Conservation (phyloP, 2,329 filamentous ascomycete genomes). For the Fusarium burgessii region DNA sequence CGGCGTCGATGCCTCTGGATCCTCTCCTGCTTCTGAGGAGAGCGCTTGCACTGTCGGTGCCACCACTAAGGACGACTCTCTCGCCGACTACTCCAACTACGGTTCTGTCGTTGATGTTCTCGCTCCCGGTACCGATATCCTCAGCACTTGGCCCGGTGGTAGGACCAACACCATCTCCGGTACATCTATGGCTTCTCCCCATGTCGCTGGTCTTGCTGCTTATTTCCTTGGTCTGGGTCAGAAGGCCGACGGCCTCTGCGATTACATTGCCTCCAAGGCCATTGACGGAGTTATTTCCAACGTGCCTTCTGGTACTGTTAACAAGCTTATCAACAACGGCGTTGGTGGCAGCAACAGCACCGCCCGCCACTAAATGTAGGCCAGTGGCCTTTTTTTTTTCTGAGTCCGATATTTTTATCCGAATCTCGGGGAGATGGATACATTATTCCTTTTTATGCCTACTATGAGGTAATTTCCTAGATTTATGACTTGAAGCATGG, state of each 20-base stretch:
- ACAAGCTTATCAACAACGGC: slow-evolving; percentile 41
- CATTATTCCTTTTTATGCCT: not conserved
- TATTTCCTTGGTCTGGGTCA: slow-evolving; percentile 55
- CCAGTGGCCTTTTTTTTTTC: not conserved
- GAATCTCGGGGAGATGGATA: slow-evolving; percentile 2
- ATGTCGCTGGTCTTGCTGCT: slow-evolving; percentile 57
- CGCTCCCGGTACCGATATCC: slow-evolving; percentile 61
- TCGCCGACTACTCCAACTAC: slow-evolving; percentile 65
- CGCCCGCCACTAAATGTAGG: not conserved
- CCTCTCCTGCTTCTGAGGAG: slow-evolving; percentile 62
- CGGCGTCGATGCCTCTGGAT: slow-evolving; percentile 56
- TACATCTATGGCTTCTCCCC: slow-evolving; percentile 60
- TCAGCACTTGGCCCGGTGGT: slow-evolving; percentile 61
- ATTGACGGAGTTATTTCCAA: slow-evolving; percentile 23
- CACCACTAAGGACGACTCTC: slow-evolving; percentile 54
- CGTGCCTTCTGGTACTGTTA: slow-evolving; percentile 27
- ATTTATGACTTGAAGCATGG: slow-evolving; percentile 24
- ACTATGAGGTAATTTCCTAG: slow-evolving; percentile 6
- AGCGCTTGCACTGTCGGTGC: slow-evolving; percentile 67
- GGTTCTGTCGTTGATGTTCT: slow-evolving; percentile 63
- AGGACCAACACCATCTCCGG: slow-evolving; percentile 57
- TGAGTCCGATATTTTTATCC: not conserved
- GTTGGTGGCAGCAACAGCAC: slow-evolving; percentile 14
- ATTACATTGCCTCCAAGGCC: slow-evolving; percentile 35
- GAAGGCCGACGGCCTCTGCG: slow-evolving; percentile 37